Evolutionary conservation across 805 yeast genomes (phyloP).

Genomic region (Wickerhamiella occidentalis): DNA sequence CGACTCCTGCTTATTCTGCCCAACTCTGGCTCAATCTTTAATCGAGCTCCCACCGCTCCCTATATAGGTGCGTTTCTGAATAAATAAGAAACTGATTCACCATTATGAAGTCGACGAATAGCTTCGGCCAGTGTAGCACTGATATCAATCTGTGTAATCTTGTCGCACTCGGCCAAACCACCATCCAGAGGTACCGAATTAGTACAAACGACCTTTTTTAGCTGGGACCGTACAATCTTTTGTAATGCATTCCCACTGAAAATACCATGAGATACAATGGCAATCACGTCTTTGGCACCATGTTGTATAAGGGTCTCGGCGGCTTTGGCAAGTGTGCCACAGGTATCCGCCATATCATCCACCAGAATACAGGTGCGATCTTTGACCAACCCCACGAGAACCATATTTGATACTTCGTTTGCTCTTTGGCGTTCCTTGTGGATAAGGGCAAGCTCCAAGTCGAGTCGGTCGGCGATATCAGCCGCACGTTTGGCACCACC

Average conservation of each 20-base stretch:
- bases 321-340: constrained; percentile 94
- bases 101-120: constrained; percentile 88
- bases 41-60: neutral
- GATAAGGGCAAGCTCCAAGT: constrained; percentile 86
- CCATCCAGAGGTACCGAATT: constrained; percentile 82
- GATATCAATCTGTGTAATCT: constrained; percentile 70
- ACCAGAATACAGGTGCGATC: constrained; percentile 76
- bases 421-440: constrained; percentile 96
- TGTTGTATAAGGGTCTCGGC: constrained; percentile 73
- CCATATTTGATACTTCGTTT: constrained; percentile 95
- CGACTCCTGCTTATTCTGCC: too few species aligned
- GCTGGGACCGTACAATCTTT: constrained; percentile 54
- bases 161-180: constrained; percentile 46
- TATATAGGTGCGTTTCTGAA: constrained; percentile 32
- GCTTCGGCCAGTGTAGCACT: constrained; percentile 86
- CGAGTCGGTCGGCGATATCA: constrained; percentile 86
- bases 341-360: constrained; percentile 98
- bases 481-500: constrained; percentile 99
- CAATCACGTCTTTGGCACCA: constrained; percentile 76
- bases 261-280: constrained; percentile 94
- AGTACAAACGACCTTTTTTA: constrained; percentile 75
- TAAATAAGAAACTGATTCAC: constrained; percentile 85
- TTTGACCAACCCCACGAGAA: constrained; percentile 87
- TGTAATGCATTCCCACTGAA: constrained; percentile 77
- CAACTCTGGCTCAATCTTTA: neutral